Evolutionary conservation across 2,329 filamentous ascomycete species (phyloP), one percentile per base, ranked within the genome.

Genomic region (Ophiocordyceps sinensis): DNA sequence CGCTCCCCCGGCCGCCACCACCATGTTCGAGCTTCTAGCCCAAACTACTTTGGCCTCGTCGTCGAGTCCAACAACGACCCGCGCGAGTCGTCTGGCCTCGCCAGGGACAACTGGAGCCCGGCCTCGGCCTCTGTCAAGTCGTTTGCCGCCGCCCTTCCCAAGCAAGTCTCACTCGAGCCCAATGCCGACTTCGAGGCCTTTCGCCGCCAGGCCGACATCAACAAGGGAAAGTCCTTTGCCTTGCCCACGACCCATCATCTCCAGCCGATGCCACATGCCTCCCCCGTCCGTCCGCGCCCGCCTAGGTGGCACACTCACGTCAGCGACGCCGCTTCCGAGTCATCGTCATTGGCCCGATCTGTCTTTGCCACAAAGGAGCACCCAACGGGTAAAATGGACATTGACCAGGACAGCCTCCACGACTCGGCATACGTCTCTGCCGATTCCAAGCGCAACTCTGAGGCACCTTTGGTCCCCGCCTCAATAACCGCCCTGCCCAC

Each of bases 141-240:
- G 0, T 84, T 82, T 41, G 75, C 71, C 17, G 74, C 79, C 14
- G 72, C 75, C 3, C 73, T 83, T 9, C 83, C 85, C 3, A 77
- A 77, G 46, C 72, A 79, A 47, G 64, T 86, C 7, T 73, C 84
- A 0, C 64, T 85, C 39, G 82, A 89, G 51, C 76, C 80, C 29
- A 87, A 88, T 51, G 75, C 82, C 7, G 80, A 87, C n/a, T 89
- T 83, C 47, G 85, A 89, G 56, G 81, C 82, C 3, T 89, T 93
- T 56, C 72, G 71, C 50, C 76, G 71, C 47, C 80, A 86, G 53
- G 73, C 77, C n/a, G 83, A 88, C 52, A 68, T 73, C 30, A 79
- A 79, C 49, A 62, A 64, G 36, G 60, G 64, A 38, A 65, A 59
- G 37, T 54, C 62, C 0, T 61, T 61, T 32, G 75, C 57, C 29